A percentile compares a stretch with the other conserved stretches of the same genome.
phyloP scores from a whole-genome alignment of 257 asterid genomes.

The Nicotiana undulata region DNA sequence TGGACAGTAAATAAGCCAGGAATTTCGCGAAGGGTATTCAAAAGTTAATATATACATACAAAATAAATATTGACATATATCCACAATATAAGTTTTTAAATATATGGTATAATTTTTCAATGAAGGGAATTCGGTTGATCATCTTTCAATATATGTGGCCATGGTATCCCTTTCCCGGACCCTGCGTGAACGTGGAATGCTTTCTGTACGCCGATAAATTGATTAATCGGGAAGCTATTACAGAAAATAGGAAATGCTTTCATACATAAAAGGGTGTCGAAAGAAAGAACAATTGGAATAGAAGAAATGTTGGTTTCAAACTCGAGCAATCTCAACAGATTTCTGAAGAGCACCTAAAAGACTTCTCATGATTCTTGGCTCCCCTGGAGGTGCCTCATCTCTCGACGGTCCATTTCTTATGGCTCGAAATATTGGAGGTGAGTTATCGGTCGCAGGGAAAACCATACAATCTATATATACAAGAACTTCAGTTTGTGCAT shows the following conservation, averaged over 20 bases:
- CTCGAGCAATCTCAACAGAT: slow-evolving; percentile 64
- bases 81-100: too few species aligned
- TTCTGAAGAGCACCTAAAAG: slow-evolving; percentile 73
- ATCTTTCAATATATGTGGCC: too few species aligned
- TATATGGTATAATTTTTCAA: too few species aligned
- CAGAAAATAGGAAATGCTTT: not conserved
- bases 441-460: slow-evolving; percentile 44
- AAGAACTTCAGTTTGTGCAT: slow-evolving; percentile 53
- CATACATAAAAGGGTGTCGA: not conserved
- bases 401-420: slow-evolving; percentile 63
- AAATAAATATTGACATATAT: too few species aligned
- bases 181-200: too few species aligned
- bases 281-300: not conserved
- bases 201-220: too few species aligned
- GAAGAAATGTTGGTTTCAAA: slow-evolving; percentile 6
- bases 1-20: too few species aligned
- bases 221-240: too few species aligned
- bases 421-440: slow-evolving; percentile 66
- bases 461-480: slow-evolving; percentile 86
- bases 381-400: slow-evolving; percentile 70
- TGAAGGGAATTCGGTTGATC: too few species aligned
- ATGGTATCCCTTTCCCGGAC: too few species aligned
- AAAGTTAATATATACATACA: too few species aligned
- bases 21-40: too few species aligned
- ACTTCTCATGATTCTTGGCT: slow-evolving; percentile 90